These are phyloP conservation scores for Pythium volutum DNA, from an alignment of 352 stramenopile species.

Conservation along the genomic window DNA sequence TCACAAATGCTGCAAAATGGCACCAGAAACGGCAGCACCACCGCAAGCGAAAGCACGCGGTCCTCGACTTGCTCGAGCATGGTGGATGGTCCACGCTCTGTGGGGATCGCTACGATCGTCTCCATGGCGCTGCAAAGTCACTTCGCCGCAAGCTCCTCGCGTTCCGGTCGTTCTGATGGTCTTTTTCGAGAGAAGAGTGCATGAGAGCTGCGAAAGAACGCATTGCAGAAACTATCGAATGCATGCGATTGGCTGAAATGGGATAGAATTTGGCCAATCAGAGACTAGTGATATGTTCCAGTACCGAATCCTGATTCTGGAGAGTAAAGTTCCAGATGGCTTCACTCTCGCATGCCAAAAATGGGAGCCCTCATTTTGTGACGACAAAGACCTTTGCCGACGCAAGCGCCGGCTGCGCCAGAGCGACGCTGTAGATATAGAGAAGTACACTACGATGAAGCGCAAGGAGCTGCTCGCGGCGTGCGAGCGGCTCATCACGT, in stretches of 20 bases:
- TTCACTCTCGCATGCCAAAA: conserved; percentile 22
- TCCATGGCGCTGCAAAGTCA: not conserved
- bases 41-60: conserved; percentile 4
- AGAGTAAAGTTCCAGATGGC: conserved; percentile 16
- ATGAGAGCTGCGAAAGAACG: conserved; percentile 12
- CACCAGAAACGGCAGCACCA: conserved; percentile 50
- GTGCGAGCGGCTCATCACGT: conserved; percentile 75
- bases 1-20: conserved; percentile 42
- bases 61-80: not conserved
- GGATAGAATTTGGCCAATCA: not conserved
- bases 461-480: conserved; percentile 63
- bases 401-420: not conserved
- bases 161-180: conserved; percentile 5
- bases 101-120: not conserved
- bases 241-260: conserved; percentile 8
- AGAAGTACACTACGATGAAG: conserved; percentile 45
- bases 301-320: not conserved
- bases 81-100: not conserved
- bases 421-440: not conserved
- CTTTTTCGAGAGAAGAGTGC: conserved; percentile 7
- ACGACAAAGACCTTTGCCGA: no score
- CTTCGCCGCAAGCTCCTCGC: not conserved
- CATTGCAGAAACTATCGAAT: not conserved
- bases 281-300: not conserved
- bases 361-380: conserved; percentile 7